Percentiles rank a stretch among this genome's conserved stretches.
Evolutionary conservation across 371 early-diverging fungal genomes (phyloP).

Genomic region (Mortierella sp.): DNA sequence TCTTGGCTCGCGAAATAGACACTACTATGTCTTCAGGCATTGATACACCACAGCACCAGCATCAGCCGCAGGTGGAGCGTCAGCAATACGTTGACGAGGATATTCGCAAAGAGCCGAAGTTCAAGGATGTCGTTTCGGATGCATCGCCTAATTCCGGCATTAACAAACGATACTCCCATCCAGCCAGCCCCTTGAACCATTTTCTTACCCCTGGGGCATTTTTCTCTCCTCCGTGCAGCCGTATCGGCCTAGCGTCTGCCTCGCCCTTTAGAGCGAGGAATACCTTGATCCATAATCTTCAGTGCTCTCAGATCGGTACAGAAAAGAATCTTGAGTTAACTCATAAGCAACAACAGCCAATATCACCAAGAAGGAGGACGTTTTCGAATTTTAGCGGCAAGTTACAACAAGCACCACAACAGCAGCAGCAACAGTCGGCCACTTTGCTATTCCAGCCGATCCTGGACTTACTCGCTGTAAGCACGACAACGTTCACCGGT

Average conservation of each 20-base stretch:
- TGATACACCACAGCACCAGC: no score
- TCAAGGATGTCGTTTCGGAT: no score
- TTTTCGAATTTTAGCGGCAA: not conserved
- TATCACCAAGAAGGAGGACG: not conserved
- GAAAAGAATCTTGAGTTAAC: constrained; percentile 12
- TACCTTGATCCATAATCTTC: not conserved
- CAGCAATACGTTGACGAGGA: no score
- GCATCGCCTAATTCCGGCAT: not conserved
- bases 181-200: not conserved
- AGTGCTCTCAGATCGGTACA: constrained; percentile 16
- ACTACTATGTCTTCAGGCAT: no score
- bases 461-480: no score
- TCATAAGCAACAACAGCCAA: not conserved
- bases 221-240: constrained; percentile 17
- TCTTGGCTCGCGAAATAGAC: no score
- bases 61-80: no score
- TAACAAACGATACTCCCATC: not conserved
- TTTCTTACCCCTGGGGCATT: constrained; percentile 2
- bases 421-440: not conserved
- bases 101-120: no score
- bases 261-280: not conserved
- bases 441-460: constrained; percentile 7
- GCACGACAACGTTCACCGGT: no score
- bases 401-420: not conserved
- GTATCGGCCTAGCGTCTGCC: constrained; percentile 13